Base-by-base conservation (phyloP, 139 green algal species). In the Zygnema circumcarinatum region DNA sequence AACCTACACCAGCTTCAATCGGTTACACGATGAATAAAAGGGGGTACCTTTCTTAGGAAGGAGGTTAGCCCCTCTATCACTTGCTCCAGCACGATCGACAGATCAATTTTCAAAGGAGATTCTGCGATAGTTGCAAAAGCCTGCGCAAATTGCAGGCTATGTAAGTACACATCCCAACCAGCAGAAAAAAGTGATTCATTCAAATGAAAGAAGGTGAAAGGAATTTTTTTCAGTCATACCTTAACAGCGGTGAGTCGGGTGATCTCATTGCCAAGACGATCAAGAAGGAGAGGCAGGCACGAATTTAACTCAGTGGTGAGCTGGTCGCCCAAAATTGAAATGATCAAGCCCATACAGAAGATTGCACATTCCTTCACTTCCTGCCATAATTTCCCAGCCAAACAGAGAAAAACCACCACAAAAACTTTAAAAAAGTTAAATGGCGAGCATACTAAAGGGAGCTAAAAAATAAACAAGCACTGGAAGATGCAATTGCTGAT, bases 281-380 rank as follows among this genome's bases (percentile, higher is more conserved):
- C 94, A 80, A 99, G 90, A 83, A 99, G 89, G 72, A 96, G 54
- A 21, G 88, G 76, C 83, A 97, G 87, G 41, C n/a, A 85, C 41
- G 47, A 35, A 29, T 74, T 16, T 53, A 96, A 89, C 79, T 98
- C 90, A 1, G 79, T 73, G 0, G 68, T 31, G 33, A 96, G 89
- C 52, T 88, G n/a, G 85, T 98, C 95, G 0, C 93, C 95, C 83
- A 96, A 82, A 0, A 67, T 73, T 1, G 94, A 94, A n/a, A 97
- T 72, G 0, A 92, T 54, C 0, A 91, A 87, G 0, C 94, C 95
- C 73, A 92, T 93, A 72, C 90, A 94, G 25, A 68, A 75, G 80
- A 99, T 98, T 67, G 96, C 94, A 35, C 89, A 93, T 83, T 98
- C 96, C 88, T 98, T 98, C 1, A 98, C 95, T 87, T 98, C 95